Evolutionary conservation across 1,139 yeast genomes (phyloP).

Genomic region (Yamadazyma triangularis): DNA sequence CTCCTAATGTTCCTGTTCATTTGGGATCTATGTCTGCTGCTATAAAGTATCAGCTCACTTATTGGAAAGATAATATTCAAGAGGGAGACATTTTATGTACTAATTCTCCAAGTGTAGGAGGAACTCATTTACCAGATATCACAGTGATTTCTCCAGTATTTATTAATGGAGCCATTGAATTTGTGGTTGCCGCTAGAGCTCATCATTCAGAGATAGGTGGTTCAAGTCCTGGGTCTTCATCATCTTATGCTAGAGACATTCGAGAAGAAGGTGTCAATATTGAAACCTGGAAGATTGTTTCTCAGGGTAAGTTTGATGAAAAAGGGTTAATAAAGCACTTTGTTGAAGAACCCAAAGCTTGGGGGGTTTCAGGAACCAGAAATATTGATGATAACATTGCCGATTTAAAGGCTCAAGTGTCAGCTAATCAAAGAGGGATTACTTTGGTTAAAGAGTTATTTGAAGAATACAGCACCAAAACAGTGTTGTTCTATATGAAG

Average conservation of each 20-base stretch:
- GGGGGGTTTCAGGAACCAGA: slow-evolving; percentile 61
- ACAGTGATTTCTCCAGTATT: slow-evolving; percentile 17
- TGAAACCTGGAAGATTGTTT: slow-evolving; percentile 51
- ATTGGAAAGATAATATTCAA: slow-evolving; percentile 12
- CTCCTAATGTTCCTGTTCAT: slow-evolving; percentile 20
- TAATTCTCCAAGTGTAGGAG: slow-evolving; percentile 18
- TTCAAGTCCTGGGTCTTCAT: slow-evolving; percentile 61
- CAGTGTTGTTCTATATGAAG: slow-evolving; percentile 35
- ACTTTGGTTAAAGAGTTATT: slow-evolving; percentile 27
- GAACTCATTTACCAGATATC: slow-evolving; percentile 18
- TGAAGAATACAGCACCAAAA: slow-evolving; percentile 29
- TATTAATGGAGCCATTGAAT: slow-evolving; percentile 38
- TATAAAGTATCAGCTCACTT: slow-evolving; percentile 14
- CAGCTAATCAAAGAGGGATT: slow-evolving; percentile 42
- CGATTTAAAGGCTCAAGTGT: slow-evolving; percentile 42
- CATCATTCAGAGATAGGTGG: slow-evolving; percentile 73
- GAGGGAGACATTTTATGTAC: slow-evolving; percentile 19
- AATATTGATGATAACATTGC: slow-evolving; percentile 38
- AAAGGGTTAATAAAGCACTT: slow-evolving; percentile 44
- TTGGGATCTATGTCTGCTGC: slow-evolving; percentile 20
- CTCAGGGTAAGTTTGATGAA: slow-evolving; percentile 52
- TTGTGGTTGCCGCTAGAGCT: slow-evolving; percentile 63
- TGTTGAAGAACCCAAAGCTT: slow-evolving; percentile 48
- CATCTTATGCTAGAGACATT: slow-evolving; percentile 55
- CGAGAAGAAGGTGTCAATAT: slow-evolving; percentile 66